These are phyloP conservation scores for Collybia sp. DNA, from an alignment of 768 basidiomycete species.

Conservation along the genomic window DNA sequence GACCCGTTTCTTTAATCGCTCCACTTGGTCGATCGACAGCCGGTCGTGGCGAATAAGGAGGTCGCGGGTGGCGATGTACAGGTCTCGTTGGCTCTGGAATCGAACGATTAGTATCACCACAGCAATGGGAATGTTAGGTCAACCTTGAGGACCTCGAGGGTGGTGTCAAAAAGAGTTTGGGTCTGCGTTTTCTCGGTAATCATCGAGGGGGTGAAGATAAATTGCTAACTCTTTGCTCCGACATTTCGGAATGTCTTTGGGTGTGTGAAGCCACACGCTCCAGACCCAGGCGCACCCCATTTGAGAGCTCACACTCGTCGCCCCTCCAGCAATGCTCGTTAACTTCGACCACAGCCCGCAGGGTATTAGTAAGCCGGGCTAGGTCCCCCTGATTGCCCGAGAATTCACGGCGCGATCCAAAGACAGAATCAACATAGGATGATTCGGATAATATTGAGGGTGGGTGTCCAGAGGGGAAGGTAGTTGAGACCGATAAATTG, in stretches of 20 bases:
- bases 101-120: background rate
- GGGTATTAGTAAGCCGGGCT: slow-evolving; percentile 75
- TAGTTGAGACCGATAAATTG: slow-evolving; percentile 25
- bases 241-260: slow-evolving; percentile 66
- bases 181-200: slow-evolving; percentile 37
- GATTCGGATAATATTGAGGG: slow-evolving; percentile 27
- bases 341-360: slow-evolving; percentile 73
- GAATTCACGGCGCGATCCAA: slow-evolving; percentile 14
- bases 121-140: slow-evolving; percentile 3
- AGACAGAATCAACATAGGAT: slow-evolving; percentile 24
- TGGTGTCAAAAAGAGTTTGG: slow-evolving; percentile 55
- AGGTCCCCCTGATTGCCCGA: slow-evolving; percentile 67
- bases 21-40: slow-evolving; percentile 85
- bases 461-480: slow-evolving; percentile 26
- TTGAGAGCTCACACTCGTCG: slow-evolving; percentile 75
- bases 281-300: slow-evolving; percentile 72
- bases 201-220: background rate
- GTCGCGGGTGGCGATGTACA: slow-evolving; percentile 85
- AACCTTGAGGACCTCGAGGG: slow-evolving; percentile 77
- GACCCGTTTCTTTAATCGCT: slow-evolving; percentile 82
- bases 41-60: slow-evolving; percentile 84
- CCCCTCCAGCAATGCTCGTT: slow-evolving; percentile 82
- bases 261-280: slow-evolving; percentile 62
- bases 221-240: slow-evolving; percentile 64
- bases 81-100: slow-evolving; percentile 67